Evolutionary conservation across 108 stramenopile species (phyloP).

Genomic region (Craspedostauros australis): DNA sequence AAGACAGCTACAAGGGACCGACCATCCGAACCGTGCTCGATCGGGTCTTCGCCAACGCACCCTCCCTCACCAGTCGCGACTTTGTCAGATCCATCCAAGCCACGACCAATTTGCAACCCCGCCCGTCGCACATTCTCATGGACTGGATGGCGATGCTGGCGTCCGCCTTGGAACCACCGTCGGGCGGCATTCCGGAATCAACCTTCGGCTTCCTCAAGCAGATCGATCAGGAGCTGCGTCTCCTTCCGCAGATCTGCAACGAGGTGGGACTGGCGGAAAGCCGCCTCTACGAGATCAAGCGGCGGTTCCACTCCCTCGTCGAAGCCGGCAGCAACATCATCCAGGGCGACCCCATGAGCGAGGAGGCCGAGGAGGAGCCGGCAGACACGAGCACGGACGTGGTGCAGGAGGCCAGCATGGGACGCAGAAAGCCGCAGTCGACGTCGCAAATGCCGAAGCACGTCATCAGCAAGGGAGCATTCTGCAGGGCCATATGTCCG

Average conservation of each 20-base stretch:
- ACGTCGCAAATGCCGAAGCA: slow-evolving; percentile 42
- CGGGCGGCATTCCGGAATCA: slow-evolving; percentile 17
- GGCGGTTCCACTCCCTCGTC: slow-evolving; percentile 72
- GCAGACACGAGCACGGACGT: neutral
- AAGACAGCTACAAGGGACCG: slow-evolving; percentile 60
- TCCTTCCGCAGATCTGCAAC: slow-evolving; percentile 30
- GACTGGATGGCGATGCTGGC: slow-evolving; percentile 50
- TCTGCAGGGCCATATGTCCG: slow-evolving; percentile 41
- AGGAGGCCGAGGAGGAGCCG: slow-evolving; percentile 8
- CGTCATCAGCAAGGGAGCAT: slow-evolving; percentile 48
- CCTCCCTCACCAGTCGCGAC: slow-evolving; percentile 10
- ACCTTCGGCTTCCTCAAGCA: slow-evolving; percentile 33
- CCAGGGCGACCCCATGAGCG: slow-evolving; percentile 39
- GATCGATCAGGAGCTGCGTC: slow-evolving; percentile 25
- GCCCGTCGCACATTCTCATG: slow-evolving; percentile 32
- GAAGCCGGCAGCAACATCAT: slow-evolving; percentile 24
- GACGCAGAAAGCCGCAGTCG: no score
- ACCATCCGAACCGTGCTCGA: slow-evolving; percentile 38
- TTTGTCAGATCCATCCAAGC: slow-evolving; percentile 19
- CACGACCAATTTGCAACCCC: slow-evolving; percentile 12
- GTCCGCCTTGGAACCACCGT: slow-evolving; percentile 24
- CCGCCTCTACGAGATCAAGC: slow-evolving; percentile 67
- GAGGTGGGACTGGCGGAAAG: slow-evolving; percentile 26
- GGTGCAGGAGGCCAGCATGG: neutral
- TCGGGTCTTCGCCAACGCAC: slow-evolving; percentile 34